A percentile compares a stretch with the other conserved stretches of the same genome.
Evolutionary conservation across 2,329 filamentous ascomycete species (phyloP).

Genomic region (Alternaria triticimaculans): DNA sequence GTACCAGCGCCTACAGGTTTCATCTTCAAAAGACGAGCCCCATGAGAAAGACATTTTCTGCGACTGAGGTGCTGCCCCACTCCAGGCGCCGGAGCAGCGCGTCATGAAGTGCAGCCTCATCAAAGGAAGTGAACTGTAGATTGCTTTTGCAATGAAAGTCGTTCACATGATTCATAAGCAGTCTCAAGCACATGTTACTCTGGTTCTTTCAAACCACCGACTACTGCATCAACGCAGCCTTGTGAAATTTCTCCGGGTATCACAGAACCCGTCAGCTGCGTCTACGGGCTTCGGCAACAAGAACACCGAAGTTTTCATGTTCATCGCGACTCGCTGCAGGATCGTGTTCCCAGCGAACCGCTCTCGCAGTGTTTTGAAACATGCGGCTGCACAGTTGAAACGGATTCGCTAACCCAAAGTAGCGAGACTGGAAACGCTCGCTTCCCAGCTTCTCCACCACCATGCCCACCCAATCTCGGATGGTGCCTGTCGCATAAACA

Average conservation of each 20-base stretch:
- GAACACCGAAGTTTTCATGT: not conserved
- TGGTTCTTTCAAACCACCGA: not conserved
- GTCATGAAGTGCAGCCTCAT: constrained; percentile 13
- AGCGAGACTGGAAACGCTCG: constrained; percentile 30
- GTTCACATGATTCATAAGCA: not conserved
- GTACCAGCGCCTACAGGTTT: constrained; percentile 11
- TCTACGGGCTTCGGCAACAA: not conserved
- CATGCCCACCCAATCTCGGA: constrained; percentile 29
- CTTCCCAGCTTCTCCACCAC: constrained; percentile 25
- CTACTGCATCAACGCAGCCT: not conserved
- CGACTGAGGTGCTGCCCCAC: constrained; percentile 4
- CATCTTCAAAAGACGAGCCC: not conserved
- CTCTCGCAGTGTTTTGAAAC: constrained; percentile 32
- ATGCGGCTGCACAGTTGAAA: constrained; percentile 20
- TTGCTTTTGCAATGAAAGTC: not conserved
- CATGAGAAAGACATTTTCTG: not conserved
- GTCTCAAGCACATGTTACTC: not conserved
- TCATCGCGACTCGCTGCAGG: constrained; percentile 15
- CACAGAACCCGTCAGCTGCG: not conserved
- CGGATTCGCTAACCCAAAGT: constrained; percentile 22
- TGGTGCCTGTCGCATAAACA: constrained; percentile 22
- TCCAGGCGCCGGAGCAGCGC: constrained; percentile 10
- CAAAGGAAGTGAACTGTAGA: not conserved
- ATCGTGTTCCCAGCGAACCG: constrained; percentile 18
- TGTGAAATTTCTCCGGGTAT: not conserved